These are phyloP conservation scores for Trichoderma virens DNA, from an alignment of 495 filamentous ascomycete genomes.

Conservation along the genomic window DNA sequence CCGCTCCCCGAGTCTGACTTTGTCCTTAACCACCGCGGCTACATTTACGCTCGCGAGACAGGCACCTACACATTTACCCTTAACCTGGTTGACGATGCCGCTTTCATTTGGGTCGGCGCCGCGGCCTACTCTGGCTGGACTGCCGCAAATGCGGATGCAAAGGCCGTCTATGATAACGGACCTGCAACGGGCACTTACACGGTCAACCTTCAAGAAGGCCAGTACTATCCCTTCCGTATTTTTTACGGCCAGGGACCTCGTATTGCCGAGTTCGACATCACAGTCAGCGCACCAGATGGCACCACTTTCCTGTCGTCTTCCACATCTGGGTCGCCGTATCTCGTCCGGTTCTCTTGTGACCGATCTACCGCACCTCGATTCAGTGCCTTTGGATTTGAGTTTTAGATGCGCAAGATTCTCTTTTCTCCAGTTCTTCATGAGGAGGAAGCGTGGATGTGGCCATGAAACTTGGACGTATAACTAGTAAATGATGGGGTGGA, in stretches of 20 bases:
- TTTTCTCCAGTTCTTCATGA: not conserved
- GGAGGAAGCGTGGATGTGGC: not conserved
- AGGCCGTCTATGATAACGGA: not conserved
- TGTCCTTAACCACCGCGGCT: not conserved
- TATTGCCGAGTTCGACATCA: not conserved
- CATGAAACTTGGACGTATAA: not conserved
- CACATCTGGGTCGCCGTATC: not conserved
- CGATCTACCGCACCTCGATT: not conserved
- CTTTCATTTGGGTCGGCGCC: not conserved
- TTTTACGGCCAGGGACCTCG: not conserved
- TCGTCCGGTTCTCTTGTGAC: not conserved
- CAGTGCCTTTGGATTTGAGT: not conserved
- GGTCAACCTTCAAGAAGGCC: not conserved
- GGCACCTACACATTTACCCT: not conserved
- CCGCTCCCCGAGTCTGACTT: not conserved
- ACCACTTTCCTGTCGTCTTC: not conserved
- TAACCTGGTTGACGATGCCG: not conserved
- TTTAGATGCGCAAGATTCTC: not conserved
- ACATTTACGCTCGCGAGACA: not conserved
- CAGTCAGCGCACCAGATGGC: not conserved
- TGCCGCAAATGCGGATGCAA: not conserved
- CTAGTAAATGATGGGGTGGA: not conserved
- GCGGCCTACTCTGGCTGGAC: not conserved
- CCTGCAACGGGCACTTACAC: not conserved
- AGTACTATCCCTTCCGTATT: not conserved